A percentile compares a stretch with the other conserved stretches of the same genome.
Evolutionary conservation across 78 protist species (phyloP).

Genomic region (Guillardia theta): DNA sequence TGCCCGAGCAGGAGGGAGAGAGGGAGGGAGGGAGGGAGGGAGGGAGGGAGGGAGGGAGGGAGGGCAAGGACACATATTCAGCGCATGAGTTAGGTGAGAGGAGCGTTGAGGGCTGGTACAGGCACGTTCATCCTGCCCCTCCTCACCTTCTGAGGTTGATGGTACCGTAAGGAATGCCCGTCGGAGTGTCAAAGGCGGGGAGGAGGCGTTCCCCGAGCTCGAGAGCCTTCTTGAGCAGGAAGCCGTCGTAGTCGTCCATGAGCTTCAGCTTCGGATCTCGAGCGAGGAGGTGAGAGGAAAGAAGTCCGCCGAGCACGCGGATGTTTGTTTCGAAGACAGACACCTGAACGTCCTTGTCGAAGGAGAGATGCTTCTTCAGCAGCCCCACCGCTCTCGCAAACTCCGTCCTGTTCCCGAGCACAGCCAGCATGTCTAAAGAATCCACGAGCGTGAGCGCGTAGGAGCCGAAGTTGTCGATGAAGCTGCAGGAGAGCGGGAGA

Average conservation of each 20-base stretch:
- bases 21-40: neutral
- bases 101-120: no score
- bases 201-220: slow-evolving; percentile 9
- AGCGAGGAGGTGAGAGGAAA: neutral
- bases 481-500: slow-evolving; percentile 5
- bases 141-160: neutral
- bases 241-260: neutral
- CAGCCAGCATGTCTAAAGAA: neutral
- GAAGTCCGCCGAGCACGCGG: slow-evolving; percentile 65
- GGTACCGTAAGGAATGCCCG: slow-evolving; percentile 11
- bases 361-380: neutral
- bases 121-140: neutral
- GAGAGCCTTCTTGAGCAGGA: slow-evolving; percentile 4
- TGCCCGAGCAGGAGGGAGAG: neutral
- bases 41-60: neutral
- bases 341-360: slow-evolving; percentile 2
- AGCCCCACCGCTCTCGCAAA: neutral
- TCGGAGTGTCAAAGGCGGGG: slow-evolving; percentile 25
- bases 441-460: slow-evolving; percentile 8
- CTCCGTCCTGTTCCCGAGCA: neutral
- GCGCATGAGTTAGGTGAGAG: neutral
- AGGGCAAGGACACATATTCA: neutral
- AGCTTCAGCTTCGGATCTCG: neutral
- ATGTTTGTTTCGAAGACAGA: slow-evolving; percentile 79
- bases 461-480: slow-evolving; percentile 14